phyloP scores from a whole-genome alignment of 768 basidiomycete genomes.

The Mycena alexandri region DNA sequence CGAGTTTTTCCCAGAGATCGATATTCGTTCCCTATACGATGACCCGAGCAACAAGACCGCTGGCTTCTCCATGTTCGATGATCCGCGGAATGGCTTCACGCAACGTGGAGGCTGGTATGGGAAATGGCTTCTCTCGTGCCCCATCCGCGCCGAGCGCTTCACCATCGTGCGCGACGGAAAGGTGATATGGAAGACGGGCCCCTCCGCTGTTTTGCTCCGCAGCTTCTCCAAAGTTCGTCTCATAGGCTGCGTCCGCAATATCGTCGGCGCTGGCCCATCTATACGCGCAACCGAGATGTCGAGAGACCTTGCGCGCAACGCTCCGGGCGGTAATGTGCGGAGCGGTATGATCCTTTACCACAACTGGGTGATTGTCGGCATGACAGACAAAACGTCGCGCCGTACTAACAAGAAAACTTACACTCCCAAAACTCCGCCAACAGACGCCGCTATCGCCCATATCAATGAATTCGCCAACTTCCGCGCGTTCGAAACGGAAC shows the following conservation, averaged over 20 bases:
- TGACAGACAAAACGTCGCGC: neutral
- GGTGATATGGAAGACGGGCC: neutral
- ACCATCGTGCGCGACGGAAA: neutral
- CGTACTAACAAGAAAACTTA: neutral
- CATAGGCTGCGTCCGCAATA: neutral
- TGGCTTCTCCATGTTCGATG: neutral
- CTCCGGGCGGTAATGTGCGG: neutral
- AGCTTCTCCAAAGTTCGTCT: neutral
- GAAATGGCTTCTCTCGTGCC: neutral
- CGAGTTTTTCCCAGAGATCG: neutral
- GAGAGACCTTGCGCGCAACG: conserved; percentile 2
- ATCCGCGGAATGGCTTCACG: neutral
- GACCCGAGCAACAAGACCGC: conserved; percentile 2
- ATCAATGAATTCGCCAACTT: too few species aligned
- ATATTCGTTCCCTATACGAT: conserved; percentile 4
- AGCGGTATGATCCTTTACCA: neutral
- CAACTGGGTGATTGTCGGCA: neutral
- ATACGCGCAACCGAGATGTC: conserved; percentile 8
- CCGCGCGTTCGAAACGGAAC: too few species aligned
- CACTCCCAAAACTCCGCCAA: too few species aligned
- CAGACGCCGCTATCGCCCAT: too few species aligned
- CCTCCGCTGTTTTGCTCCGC: neutral
- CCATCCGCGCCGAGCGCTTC: neutral
- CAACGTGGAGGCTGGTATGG: neutral
- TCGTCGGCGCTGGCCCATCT: conserved; percentile 1